phyloP scores from a whole-genome alignment of 139 green algal genomes.

The Picochlorum costavermella region DNA sequence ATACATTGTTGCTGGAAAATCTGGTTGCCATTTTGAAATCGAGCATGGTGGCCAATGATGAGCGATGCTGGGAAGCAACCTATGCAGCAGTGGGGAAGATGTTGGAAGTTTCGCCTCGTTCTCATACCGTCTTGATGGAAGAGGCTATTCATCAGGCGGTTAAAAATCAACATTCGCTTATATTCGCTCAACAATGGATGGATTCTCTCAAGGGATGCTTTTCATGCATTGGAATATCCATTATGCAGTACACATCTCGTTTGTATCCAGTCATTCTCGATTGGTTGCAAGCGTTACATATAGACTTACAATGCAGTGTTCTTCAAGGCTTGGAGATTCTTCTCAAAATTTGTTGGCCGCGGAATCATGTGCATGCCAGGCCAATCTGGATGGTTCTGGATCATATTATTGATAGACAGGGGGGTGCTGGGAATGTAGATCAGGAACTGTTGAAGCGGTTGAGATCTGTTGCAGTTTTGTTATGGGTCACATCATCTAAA shows the following conservation, averaged over 20 bases:
- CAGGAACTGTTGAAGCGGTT: neutral
- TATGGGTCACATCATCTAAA: neutral
- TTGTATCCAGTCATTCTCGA: conserved; percentile 1
- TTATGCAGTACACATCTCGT: conserved; percentile 1
- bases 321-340: neutral
- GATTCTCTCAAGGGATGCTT: neutral
- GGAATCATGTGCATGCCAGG: neutral
- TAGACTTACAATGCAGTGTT: neutral
- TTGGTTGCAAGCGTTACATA: neutral
- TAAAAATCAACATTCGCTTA: neutral
- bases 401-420: neutral
- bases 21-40: no score
- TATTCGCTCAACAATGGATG: neutral
- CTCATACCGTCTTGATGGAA: neutral
- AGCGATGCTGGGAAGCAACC: no score
- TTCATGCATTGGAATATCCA: neutral
- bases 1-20: no score
- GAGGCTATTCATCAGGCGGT: neutral
- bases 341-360: neutral
- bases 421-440: neutral
- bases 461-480: neutral
- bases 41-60: no score
- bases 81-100: no score
- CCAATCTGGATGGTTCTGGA: neutral
- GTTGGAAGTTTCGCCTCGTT: no score